These are phyloP conservation scores for Globisporangium recalcitrans DNA, from an alignment of 352 stramenopile species.

Conservation along the genomic window DNA sequence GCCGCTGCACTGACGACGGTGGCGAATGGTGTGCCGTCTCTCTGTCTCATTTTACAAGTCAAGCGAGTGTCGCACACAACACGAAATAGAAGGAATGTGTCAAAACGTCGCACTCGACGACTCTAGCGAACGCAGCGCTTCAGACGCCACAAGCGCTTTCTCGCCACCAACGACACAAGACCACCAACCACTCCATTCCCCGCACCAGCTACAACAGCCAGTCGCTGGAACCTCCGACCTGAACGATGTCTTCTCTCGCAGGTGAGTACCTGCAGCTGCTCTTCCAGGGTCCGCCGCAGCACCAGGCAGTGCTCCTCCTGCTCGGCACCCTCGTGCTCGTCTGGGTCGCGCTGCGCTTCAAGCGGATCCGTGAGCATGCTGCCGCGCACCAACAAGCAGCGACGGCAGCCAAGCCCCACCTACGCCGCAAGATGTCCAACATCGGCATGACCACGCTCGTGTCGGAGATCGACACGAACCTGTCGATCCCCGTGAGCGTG, in stretches of 20 bases:
- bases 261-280: conserved; percentile 13
- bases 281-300: conserved; percentile 13
- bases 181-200: no score
- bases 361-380: background rate
- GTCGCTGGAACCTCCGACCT: background rate
- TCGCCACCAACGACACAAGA: background rate
- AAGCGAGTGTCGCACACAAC: no score
- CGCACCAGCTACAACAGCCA: background rate
- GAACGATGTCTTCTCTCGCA: background rate
- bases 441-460: conserved; percentile 69
- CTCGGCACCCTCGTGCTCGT: conserved; percentile 17
- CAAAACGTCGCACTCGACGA: background rate
- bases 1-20: background rate
- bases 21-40: background rate
- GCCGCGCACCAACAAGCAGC: conserved; percentile 17
- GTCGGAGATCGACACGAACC: conserved; percentile 68
- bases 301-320: conserved; percentile 17
- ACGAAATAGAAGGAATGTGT: background rate
- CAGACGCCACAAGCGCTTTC: background rate
- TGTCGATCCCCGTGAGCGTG: conserved; percentile 70
- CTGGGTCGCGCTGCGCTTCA: conserved; percentile 14
- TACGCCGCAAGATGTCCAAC: conserved; percentile 55
- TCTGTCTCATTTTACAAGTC: no score
- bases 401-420: conserved; percentile 21
- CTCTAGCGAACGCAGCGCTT: background rate